phyloP scores from a whole-genome alignment of 306 rosid genomes.

The Trichosanthes truncata region DNA sequence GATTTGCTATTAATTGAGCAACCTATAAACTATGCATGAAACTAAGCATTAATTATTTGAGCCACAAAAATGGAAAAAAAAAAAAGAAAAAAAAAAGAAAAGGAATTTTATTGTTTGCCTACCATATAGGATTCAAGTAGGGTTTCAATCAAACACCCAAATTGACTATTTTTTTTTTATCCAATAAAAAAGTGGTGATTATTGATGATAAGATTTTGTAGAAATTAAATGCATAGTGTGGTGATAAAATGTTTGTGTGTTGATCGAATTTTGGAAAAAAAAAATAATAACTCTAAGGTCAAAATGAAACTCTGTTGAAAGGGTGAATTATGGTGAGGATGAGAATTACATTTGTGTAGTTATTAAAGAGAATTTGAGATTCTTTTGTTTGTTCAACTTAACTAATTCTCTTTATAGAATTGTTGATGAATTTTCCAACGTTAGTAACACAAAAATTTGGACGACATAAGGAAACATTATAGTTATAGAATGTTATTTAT shows the following conservation, averaged over 20 bases:
- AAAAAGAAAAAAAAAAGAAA: neutral
- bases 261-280: neutral
- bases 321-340: no score
- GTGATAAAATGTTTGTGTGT: no score
- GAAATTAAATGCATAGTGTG: neutral
- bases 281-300: no score
- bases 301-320: no score
- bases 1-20: constrained; percentile 6
- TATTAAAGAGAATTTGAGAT: neutral
- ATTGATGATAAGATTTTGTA: neutral
- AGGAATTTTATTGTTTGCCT: neutral
- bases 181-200: neutral
- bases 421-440: neutral
- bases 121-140: neutral
- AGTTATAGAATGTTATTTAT: neutral
- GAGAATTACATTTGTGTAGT: no score
- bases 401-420: neutral
- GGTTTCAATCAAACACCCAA: neutral
- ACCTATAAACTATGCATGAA: constrained; percentile 2
- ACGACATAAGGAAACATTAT: neutral
- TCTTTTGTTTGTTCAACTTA: neutral
- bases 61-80: neutral
- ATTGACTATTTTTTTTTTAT: neutral
- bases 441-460: neutral
- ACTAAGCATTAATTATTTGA: neutral